A percentile compares a stretch with the other conserved stretches of the same genome.
phyloP scores from a whole-genome alignment of 2,329 filamentous ascomycete species.

The Stemphylium beticola region DNA sequence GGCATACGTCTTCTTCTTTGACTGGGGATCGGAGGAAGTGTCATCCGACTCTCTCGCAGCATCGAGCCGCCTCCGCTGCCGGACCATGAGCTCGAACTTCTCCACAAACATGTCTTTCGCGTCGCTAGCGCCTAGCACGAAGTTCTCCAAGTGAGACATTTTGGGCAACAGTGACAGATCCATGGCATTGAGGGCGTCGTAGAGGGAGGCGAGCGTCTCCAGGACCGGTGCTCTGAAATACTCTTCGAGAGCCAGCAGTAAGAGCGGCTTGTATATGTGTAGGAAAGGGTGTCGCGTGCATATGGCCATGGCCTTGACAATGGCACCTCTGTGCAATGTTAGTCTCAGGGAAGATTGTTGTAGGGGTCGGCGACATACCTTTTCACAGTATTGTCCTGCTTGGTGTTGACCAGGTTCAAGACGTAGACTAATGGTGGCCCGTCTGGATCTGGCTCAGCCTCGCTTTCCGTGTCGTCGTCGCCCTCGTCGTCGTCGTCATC shows the following conservation, averaged over 20 bases:
- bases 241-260: slow-evolving; percentile 90
- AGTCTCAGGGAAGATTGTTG: slow-evolving; percentile 6
- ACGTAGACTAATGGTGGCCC: slow-evolving; percentile 96
- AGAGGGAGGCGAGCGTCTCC: slow-evolving; percentile 86
- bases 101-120: slow-evolving; percentile 97
- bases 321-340: slow-evolving; percentile 70
- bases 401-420: slow-evolving; percentile 95
- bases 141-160: slow-evolving; percentile 80
- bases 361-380: slow-evolving; percentile 50
- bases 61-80: slow-evolving; percentile 76
- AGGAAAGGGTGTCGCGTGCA: slow-evolving; percentile 97
- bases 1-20: slow-evolving; percentile 67
- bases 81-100: slow-evolving; percentile 94
- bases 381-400: slow-evolving; percentile 91
- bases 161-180: slow-evolving; percentile 92
- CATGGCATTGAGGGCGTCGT: slow-evolving; percentile 94
- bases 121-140: slow-evolving; percentile 86
- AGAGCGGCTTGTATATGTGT: slow-evolving; percentile 97
- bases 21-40: slow-evolving; percentile 48
- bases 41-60: slow-evolving; percentile 45
- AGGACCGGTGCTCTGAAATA: slow-evolving; percentile 92
- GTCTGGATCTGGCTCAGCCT: slow-evolving; percentile 66
- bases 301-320: slow-evolving; percentile 98
- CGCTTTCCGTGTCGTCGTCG: slow-evolving; percentile 58
- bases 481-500: slow-evolving; percentile 53